phyloP scores from a whole-genome alignment of 805 yeast genomes.

The Nakazawaea siamensis region DNA sequence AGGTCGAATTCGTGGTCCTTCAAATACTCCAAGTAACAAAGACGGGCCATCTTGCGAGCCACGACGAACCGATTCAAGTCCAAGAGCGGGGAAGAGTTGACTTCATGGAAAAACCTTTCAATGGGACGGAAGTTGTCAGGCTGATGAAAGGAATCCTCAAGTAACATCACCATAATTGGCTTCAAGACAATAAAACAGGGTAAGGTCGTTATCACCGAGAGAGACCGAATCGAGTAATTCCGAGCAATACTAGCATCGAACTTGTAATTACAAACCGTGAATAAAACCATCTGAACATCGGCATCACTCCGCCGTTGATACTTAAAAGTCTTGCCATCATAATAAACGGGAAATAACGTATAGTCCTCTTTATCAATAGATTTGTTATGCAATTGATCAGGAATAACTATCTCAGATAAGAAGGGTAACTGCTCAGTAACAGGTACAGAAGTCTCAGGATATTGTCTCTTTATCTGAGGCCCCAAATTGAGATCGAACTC shows the following conservation, averaged over 20 bases:
- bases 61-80: slow-evolving; percentile 1
- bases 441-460: slow-evolving; percentile 37
- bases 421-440: slow-evolving; percentile 24
- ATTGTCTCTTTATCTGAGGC: slow-evolving; percentile 52
- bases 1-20: slow-evolving; percentile 1
- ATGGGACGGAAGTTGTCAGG: slow-evolving; percentile 11
- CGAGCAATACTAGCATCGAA: slow-evolving; percentile 24
- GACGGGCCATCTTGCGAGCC: neutral
- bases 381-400: slow-evolving; percentile 47
- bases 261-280: slow-evolving; percentile 22
- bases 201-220: slow-evolving; percentile 36
- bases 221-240: slow-evolving; percentile 36
- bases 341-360: slow-evolving; percentile 46
- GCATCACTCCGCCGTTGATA: neutral
- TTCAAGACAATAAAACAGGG: slow-evolving; percentile 38
- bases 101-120: slow-evolving; percentile 13
- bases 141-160: slow-evolving; percentile 31
- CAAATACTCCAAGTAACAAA: slow-evolving; percentile 5
- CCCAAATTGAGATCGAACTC: slow-evolving; percentile 79
- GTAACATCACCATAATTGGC: slow-evolving; percentile 36
- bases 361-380: slow-evolving; percentile 44
- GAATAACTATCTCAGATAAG: slow-evolving; percentile 51
- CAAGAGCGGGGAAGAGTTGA: slow-evolving; percentile 22
- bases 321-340: slow-evolving; percentile 21
- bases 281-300: slow-evolving; percentile 16